Base-by-base conservation (phyloP, 768 basidiomycete genomes). In the Hysterangium stoloniferum region DNA sequence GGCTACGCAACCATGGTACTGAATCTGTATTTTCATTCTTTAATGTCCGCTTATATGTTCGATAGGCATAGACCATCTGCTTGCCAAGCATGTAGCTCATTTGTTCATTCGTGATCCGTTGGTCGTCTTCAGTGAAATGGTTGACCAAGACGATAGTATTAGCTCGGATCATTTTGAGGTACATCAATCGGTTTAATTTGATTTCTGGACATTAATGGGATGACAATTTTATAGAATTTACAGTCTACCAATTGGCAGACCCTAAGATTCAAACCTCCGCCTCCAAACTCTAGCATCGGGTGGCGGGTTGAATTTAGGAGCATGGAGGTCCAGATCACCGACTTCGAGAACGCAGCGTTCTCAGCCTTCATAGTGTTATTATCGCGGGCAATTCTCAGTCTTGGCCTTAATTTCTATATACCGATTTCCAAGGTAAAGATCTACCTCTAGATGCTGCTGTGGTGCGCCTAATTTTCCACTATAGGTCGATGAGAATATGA, bases 221-320 rank as follows among this genome's bases (percentile, higher is more conserved):
- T 35, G 40, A 28, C 22, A 4, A 24, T 7, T 35, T 31, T 32
- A 46, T 45, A 95, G 87, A 98, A 97, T 61, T 84, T 99, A 22
- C 96, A 99, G 78, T 98, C 96, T 2, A 99, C 96, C 4, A 99
- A 99, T 61, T 99, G 96, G 96, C 96, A 99, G 69, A 97, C 96
- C 0, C 73, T 99, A 28, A 80, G 96, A 42, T 99, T 99, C 78
- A 99, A 99, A 64, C 96, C 96, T 2, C 96, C 96, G 11, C 95
- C 96, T 24, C 84, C 89, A 4, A 83, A 87, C 48, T 92, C 95
- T 4, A 65, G 80, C 6, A 97, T 98, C 48, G 96, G 95, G 28
- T 99, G 96, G 96, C 77, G 96, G 34, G 95, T 98, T 4, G 96
- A 99, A 64, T 99, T 99, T 68, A 76, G 96, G 52, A 91, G 88